Base-by-base conservation (phyloP, 139 green algal genomes). In the Auxenochlorella protothecoides region DNA sequence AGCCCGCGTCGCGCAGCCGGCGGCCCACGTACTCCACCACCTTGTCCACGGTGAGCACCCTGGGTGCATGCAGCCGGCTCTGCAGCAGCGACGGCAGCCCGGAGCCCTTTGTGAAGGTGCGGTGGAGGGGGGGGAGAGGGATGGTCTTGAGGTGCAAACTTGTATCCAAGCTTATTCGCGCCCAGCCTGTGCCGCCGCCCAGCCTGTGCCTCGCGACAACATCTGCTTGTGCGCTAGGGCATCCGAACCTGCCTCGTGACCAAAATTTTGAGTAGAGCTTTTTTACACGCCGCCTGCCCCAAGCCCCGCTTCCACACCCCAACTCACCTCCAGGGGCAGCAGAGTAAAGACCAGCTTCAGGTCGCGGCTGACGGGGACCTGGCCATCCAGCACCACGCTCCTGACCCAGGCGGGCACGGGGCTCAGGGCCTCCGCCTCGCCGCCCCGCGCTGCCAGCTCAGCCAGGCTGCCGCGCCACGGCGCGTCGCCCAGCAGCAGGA, bases 301-400 rank as follows among this genome's bases (percentile, higher is more conserved):
- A 62, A 57, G 44, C 27, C 9, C 6, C 13, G 63, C 13, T 67
- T 7, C 63, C 15, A 10, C 63, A 67, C 13, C 63, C 12, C 67
- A 9, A 3, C 80, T 73, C 61, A 85, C 85, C 80, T 91, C 85
- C 44, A 70, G 65, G 0, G 91, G 91, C 62, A 81, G 14, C 72
- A 97, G 85, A 14, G 89, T 76, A 78, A 97, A 97, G 15, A 90
- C 86, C 60, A 80, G 83, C 77, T 95, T 97, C 57, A 84, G 67
- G 57, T 89, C 82, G 63, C 89, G 83, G 64, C 72, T 77, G 59
- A 59, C 70, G 4, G 81, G 86, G 65, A 70, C 75, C 6, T 69
- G 68, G 57, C 72, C 53, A 0, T 81, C 71, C 54, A 96, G 79
- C 62, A 95, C 83, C 55, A 84, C 87, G 51, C 94, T 87, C 3